Percentiles rank a stretch among this genome's conserved stretches.
These are phyloP conservation scores for Boletus sp. DNA, from an alignment of 768 basidiomycete genomes.

Conservation along the genomic window DNA sequence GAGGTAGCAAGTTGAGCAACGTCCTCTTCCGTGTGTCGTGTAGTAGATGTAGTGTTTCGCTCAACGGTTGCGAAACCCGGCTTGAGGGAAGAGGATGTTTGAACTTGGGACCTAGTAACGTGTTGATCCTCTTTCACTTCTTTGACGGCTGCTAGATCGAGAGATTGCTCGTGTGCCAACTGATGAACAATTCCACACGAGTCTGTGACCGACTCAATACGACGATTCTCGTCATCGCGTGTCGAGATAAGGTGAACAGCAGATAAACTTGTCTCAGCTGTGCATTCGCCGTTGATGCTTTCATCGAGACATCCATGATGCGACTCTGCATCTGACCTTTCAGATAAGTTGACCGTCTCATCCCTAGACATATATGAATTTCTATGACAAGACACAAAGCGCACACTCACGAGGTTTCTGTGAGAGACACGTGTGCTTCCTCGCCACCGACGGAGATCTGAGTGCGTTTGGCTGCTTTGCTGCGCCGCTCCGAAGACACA, in stretches of 20 bases:
- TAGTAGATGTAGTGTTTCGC: background rate
- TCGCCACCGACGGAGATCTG: no score
- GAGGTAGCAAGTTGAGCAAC: background rate
- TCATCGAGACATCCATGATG: background rate
- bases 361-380: constrained; percentile 4
- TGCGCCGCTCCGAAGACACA: no score
- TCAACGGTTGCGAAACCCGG: background rate
- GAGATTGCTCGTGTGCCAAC: background rate
- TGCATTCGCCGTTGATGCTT: background rate
- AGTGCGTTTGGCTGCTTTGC: no score
- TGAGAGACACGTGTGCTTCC: no score
- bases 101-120: background rate
- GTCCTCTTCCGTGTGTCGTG: background rate
- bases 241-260: background rate
- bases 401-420: no score
- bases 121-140: background rate
- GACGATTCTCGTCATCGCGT: background rate
- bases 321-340: background rate
- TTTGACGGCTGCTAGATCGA: background rate
- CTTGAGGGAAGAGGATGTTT: background rate
- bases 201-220: background rate
- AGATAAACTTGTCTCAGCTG: background rate
- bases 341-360: background rate
- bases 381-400: background rate
- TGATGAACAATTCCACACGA: background rate